Percentiles rank a stretch among this genome's conserved stretches.
Conservation (phyloP, 768 basidiomycete species). For the Trichaptum fuscoviolaceum region DNA sequence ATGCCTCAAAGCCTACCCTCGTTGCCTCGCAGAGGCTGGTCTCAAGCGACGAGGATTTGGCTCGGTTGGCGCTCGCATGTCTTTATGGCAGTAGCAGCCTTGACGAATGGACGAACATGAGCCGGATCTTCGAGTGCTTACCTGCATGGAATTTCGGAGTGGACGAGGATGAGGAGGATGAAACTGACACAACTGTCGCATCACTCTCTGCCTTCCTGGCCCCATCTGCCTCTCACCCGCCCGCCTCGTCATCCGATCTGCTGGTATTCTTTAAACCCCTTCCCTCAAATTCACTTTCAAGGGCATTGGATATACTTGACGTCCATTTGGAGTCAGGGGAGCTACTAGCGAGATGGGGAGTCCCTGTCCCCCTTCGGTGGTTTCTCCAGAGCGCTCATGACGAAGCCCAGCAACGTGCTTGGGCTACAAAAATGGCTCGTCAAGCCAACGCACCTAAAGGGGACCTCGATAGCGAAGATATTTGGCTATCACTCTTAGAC, state of each 20-base stretch:
- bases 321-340: slow-evolving; percentile 93
- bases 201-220: slow-evolving; percentile 77
- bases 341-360: slow-evolving; percentile 83
- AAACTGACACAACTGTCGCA: slow-evolving; percentile 73
- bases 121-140: slow-evolving; percentile 89
- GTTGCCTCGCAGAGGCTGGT: slow-evolving; percentile 67
- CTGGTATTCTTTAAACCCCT: slow-evolving; percentile 80
- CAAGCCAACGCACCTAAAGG: slow-evolving; percentile 53
- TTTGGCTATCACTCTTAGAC: slow-evolving; percentile 84
- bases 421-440: slow-evolving; percentile 84
- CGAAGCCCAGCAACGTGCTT: slow-evolving; percentile 63
- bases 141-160: slow-evolving; percentile 70
- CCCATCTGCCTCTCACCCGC: slow-evolving; percentile 59
- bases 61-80: slow-evolving; percentile 79
- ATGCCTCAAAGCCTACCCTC: slow-evolving; percentile 88
- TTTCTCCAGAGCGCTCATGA: slow-evolving; percentile 75
- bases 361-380: slow-evolving; percentile 81
- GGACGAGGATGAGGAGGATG: slow-evolving; percentile 63
- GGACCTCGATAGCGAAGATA: slow-evolving; percentile 53
- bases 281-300: slow-evolving; percentile 66
- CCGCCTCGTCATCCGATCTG: slow-evolving; percentile 62
- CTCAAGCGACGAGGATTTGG: slow-evolving; percentile 77
- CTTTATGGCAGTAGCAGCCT: slow-evolving; percentile 77
- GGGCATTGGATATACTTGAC: slow-evolving; percentile 85
- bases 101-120: slow-evolving; percentile 80